Percentiles rank a stretch among this genome's conserved stretches.
phyloP scores from a whole-genome alignment of 345 rosid species.

The Erodium maritimum region DNA sequence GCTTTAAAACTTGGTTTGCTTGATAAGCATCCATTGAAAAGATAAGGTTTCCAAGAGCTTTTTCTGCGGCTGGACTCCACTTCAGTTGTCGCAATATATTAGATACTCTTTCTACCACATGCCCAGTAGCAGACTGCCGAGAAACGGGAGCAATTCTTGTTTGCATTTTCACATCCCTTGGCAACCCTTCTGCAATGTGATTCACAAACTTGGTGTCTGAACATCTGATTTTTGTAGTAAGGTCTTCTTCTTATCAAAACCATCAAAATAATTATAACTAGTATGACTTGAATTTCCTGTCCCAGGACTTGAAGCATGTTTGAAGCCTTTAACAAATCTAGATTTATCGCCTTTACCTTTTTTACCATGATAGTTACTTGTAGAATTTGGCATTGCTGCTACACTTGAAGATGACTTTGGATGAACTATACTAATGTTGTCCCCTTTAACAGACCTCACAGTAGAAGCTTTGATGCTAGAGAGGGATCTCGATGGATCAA shows the following conservation, averaged over 20 bases:
- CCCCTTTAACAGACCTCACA: constrained; percentile 45
- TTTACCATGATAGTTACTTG: constrained; percentile 18
- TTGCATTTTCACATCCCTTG: constrained; percentile 33
- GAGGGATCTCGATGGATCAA: constrained; percentile 38
- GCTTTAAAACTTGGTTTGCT: constrained; percentile 85
- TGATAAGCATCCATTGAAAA: constrained; percentile 57
- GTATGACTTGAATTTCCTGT: constrained; percentile 20
- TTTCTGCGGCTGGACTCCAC: constrained; percentile 77
- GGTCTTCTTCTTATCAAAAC: constrained; percentile 34
- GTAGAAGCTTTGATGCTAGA: constrained; percentile 38
- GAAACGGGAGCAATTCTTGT: constrained; percentile 21
- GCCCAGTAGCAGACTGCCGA: constrained; percentile 27
- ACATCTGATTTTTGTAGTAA: constrained; percentile 27
- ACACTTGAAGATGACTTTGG: constrained; percentile 35
- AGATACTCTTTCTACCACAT: constrained; percentile 47
- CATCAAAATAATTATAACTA: constrained; percentile 13
- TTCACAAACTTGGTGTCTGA: constrained; percentile 29
- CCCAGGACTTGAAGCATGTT: constrained; percentile 28
- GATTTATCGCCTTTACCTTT: constrained; percentile 38
- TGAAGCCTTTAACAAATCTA: constrained; percentile 28
- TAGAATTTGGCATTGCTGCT: constrained; percentile 20
- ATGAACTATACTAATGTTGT: constrained; percentile 37
- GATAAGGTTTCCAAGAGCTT: constrained; percentile 46
- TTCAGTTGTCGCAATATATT: constrained; percentile 33
- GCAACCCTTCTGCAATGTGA: constrained; percentile 19